These are phyloP conservation scores for Bipolaris sorokiniana DNA, from an alignment of 2,329 filamentous ascomycete species.

Conservation along the genomic window DNA sequence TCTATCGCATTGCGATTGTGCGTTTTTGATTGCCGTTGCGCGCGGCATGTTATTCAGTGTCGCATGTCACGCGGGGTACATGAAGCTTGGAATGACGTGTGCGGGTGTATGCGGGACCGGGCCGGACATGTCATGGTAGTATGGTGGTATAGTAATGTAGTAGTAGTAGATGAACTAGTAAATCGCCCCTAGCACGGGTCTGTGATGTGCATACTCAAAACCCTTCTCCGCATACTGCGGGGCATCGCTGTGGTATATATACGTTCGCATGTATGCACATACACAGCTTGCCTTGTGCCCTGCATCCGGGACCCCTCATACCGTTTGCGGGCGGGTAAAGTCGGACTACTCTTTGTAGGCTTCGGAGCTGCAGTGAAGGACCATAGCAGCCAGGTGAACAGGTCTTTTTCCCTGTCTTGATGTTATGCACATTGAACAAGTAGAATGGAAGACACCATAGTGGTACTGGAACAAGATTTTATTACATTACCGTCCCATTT, in stretches of 20 bases:
- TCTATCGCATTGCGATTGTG: constrained; percentile 6
- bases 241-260: background rate
- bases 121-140: background rate
- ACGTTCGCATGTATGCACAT: constrained; percentile 5
- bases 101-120: background rate
- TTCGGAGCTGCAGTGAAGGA: no score
- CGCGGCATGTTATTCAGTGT: constrained; percentile 8
- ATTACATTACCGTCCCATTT: no score
- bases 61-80: constrained; percentile 15
- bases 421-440: no score
- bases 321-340: background rate
- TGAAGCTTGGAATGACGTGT: constrained; percentile 17
- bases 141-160: no score
- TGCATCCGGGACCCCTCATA: constrained; percentile 12
- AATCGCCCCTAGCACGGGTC: background rate
- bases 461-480: no score
- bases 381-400: no score
- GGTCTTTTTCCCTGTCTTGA: no score
- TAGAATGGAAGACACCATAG: no score
- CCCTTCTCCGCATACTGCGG: background rate
- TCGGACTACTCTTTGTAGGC: no score
- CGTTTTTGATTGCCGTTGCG: constrained; percentile 18
- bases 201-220: background rate
- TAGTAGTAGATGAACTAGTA: background rate
- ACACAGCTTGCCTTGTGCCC: constrained; percentile 3